Base-by-base conservation (phyloP, 1,284 basidiomycete genomes). In the Trichosporon sp. region DNA sequence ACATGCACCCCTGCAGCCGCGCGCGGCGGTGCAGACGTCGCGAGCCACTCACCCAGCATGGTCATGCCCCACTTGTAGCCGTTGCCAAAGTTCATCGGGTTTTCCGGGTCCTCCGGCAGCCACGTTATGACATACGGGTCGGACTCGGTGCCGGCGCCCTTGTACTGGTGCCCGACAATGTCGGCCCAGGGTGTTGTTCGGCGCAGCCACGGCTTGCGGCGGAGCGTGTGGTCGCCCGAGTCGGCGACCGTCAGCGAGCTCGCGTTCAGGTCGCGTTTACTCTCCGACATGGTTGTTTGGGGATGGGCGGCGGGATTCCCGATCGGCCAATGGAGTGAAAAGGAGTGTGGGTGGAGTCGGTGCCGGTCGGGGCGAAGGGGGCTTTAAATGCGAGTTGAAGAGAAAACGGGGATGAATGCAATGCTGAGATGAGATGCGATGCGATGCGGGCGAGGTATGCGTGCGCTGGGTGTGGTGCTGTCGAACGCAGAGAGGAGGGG, bases 81-180 rank as follows among this genome's bases (percentile, higher is more conserved):
- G 11, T 42, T n/a, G 9, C 64, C 23, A 70, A 74, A 80, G 13
- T 67, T 70, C 65, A 76, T 72, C 4, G 79, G 78, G 68, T 81
- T 75, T 35, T 66, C 65, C 9, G 29, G 31, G n/a, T 62, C 69
- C 15, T 68, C 35, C 13, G 68, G 68, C 47, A 72, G 62, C 80
- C 80, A 81, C 60, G 76, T 75, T 18, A 85, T 78, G 23, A 84
- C 76, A 70, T 76, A 83, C 0, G 84, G 84, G 32, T 83, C 79
- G 1, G 75, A 76, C 11, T 79, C 72, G 2, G 82, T 84, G 23
- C 84, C 84, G 12, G 72, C 51, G 5, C 84, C 84, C 15, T 65
- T 71, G 71, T 84, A 85, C 1, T 74, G 69, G 62, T 80, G 73
- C 2, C 72, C 66, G 35, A 84, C 58, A 65, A 85, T 83, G 2